A percentile compares a stretch with the other conserved stretches of the same genome.
These are phyloP conservation scores for Jatropha multifida DNA, from an alignment of 441 rosid species.

Conservation along the genomic window DNA sequence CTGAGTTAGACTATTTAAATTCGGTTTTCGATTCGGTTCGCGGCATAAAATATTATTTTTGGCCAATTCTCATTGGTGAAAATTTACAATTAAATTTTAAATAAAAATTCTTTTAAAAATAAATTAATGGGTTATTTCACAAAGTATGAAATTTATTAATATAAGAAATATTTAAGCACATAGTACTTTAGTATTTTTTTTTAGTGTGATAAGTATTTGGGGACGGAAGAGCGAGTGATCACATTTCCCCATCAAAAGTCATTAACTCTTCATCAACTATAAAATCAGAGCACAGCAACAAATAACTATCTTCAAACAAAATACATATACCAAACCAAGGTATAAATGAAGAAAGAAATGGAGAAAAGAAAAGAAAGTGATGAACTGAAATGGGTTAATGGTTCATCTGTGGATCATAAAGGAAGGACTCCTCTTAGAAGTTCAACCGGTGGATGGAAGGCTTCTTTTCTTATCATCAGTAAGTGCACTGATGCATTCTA, in stretches of 20 bases:
- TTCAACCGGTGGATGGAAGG: slow-evolving; percentile 77
- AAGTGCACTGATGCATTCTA: slow-evolving; percentile 1
- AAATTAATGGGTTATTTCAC: no score
- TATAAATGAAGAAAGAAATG: slow-evolving; percentile 13
- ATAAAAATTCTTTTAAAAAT: no score
- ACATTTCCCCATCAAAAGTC: not conserved
- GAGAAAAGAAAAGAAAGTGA: slow-evolving; percentile 13
- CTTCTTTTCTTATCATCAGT: slow-evolving; percentile 75
- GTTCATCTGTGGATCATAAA: slow-evolving; percentile 38
- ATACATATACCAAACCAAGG: not conserved
- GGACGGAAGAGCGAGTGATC: not conserved
- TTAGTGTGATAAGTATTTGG: no score
- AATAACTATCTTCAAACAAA: no score
- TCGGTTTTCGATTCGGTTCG: no score
- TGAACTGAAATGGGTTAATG: slow-evolving; percentile 36
- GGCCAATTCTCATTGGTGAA: no score
- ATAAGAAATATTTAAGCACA: no score
- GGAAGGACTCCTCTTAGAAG: slow-evolving; percentile 38
- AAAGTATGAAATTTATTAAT: no score
- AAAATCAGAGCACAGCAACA: not conserved
- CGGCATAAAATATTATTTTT: no score
- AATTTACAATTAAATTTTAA: no score
- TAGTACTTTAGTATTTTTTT: no score
- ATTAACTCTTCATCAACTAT: not conserved
- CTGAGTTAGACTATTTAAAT: no score